These are phyloP conservation scores for Penicillium coffeae DNA, from an alignment of 495 filamentous ascomycete species.

Conservation along the genomic window DNA sequence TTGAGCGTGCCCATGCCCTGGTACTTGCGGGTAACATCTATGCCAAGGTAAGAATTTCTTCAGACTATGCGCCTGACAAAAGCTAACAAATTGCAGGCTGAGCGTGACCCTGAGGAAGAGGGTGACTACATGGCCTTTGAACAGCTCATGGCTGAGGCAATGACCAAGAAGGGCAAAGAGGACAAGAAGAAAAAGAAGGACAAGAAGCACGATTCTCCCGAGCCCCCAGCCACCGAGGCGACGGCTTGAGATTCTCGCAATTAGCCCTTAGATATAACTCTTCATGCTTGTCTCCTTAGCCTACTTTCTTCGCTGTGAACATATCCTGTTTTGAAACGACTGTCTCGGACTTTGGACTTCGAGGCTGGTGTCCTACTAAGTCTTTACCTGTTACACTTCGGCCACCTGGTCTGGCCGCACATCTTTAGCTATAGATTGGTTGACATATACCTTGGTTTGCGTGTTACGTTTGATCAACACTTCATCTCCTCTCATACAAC, in stretches of 20 bases:
- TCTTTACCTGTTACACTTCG: background rate
- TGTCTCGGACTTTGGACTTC: no score
- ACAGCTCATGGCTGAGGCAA: constrained; percentile 94
- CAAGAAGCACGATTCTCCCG: constrained; percentile 19
- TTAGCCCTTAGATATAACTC: background rate
- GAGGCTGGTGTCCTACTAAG: constrained; percentile 4
- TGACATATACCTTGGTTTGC: constrained; percentile 14
- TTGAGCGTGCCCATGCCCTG: constrained; percentile 87
- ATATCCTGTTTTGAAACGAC: constrained; percentile 3
- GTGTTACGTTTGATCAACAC: background rate
- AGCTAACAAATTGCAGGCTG: no score
- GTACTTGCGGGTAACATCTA: constrained; percentile 86
- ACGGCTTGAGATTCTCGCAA: constrained; percentile 8
- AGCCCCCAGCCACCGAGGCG: constrained; percentile 1
- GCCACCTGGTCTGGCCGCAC: constrained; percentile 3
- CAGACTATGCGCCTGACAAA: no score
- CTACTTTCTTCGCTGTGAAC: background rate
- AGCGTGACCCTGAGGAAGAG: constrained; percentile 91
- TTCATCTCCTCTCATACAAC: background rate
- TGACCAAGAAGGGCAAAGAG: constrained; percentile 81
- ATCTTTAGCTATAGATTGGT: constrained; percentile 20
- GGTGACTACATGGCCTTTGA: constrained; percentile 99
- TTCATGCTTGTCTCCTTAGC: background rate
- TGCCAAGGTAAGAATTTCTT: constrained; percentile 58
- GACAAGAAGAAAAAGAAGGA: constrained; percentile 64